Evolutionary conservation across 208 protist genomes (phyloP).

Genomic region (Trypanosoma caninum): DNA sequence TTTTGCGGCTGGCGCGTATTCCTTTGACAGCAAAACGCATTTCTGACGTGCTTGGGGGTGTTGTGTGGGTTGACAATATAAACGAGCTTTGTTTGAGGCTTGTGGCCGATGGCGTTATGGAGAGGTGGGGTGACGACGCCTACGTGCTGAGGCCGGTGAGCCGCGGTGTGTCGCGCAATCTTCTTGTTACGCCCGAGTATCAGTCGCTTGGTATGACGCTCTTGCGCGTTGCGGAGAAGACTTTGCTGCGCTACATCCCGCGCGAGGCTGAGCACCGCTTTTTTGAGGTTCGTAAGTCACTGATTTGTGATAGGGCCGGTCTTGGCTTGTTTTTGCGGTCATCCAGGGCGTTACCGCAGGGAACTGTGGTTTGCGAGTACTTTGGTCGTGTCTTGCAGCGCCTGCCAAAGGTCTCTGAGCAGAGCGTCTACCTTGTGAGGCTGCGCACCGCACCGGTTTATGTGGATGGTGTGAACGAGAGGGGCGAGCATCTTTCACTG

Average conservation of each 20-base stretch:
- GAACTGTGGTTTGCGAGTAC: conserved; percentile 83
- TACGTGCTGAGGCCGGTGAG: conserved; percentile 53
- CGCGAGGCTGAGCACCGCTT: conserved; percentile 71
- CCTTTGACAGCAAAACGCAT: conserved; percentile 53
- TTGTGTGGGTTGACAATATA: conserved; percentile 60
- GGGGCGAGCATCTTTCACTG: conserved; percentile 66
- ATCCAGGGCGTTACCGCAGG: conserved; percentile 55
- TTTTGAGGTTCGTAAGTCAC: conserved; percentile 62
- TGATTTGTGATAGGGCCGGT: conserved; percentile 52
- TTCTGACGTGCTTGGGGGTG: conserved; percentile 37
- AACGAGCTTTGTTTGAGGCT: conserved; percentile 55
- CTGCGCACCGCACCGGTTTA: conserved; percentile 53
- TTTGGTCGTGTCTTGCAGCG: conserved; percentile 37
- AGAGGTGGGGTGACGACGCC: conserved; percentile 43
- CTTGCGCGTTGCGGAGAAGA: conserved; percentile 31
- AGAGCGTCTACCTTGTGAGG: conserved; percentile 71
- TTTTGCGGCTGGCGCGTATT: conserved; percentile 54
- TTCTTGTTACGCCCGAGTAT: conserved; percentile 75
- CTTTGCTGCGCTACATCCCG: conserved; percentile 66
- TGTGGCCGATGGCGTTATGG: conserved; percentile 51
- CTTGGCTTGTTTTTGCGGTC: conserved; percentile 79
- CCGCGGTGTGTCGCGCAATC: conserved; percentile 26
- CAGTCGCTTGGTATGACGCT: conserved; percentile 79
- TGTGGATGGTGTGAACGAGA: conserved; percentile 65
- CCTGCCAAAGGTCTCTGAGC: conserved; percentile 22